Conservation (phyloP, 2,329 filamentous ascomycete species). For the Botryotinia calthae region DNA sequence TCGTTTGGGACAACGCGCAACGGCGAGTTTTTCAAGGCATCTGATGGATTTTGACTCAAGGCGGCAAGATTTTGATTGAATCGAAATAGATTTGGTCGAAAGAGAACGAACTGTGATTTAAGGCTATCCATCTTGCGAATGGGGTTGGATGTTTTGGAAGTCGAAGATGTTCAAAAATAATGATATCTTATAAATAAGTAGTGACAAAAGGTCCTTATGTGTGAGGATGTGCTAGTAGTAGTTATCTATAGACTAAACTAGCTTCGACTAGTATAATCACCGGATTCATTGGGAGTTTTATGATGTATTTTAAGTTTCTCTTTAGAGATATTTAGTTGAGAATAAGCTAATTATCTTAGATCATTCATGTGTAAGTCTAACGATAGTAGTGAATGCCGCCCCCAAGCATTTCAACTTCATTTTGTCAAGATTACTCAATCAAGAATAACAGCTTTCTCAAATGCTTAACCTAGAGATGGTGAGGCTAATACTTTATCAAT, state of each 20-base stretch:
- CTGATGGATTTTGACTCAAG: background rate
- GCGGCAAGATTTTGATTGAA: background rate
- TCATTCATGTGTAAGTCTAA: background rate
- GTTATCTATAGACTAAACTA: too few relatives aligned
- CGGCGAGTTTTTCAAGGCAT: background rate
- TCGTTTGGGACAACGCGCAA: background rate
- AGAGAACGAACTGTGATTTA: background rate
- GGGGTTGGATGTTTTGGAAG: background rate
- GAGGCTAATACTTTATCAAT: background rate
- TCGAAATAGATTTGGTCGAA: background rate
- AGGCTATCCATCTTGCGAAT: background rate
- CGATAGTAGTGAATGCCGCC: background rate
- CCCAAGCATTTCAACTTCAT: background rate
- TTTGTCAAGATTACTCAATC: too few relatives aligned
- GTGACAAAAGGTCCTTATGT: background rate
- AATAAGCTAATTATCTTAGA: background rate
- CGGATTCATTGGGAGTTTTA: background rate
- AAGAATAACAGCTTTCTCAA: too few relatives aligned
- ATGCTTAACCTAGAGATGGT: background rate
- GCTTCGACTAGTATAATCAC: too few relatives aligned
- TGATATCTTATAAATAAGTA: background rate
- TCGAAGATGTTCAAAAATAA: background rate
- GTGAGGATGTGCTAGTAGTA: background rate
- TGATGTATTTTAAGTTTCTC: background rate
- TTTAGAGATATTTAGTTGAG: background rate